Percentiles rank a stretch among this genome's conserved stretches.
Evolutionary conservation across 345 rosid genomes (phyloP).

Genomic region (Noccaea bulbosa): DNA sequence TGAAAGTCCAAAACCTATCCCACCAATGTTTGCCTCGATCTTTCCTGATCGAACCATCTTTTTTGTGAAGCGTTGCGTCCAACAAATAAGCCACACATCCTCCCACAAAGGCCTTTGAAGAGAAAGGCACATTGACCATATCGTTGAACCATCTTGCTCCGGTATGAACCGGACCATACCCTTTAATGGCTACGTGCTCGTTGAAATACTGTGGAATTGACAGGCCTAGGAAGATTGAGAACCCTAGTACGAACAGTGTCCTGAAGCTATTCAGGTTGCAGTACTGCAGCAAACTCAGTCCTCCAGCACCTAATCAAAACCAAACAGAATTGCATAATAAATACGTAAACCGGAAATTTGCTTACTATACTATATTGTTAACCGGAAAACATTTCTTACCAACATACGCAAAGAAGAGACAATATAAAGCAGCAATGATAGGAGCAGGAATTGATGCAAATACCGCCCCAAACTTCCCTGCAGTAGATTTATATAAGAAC

Average conservation of each 20-base stretch:
- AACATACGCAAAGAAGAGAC: slow-evolving; percentile 90
- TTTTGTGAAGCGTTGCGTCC: slow-evolving; percentile 71
- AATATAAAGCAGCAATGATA: slow-evolving; percentile 75
- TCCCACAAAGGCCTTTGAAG: slow-evolving; percentile 89
- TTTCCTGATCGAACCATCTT: slow-evolving; percentile 60
- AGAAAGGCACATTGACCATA: slow-evolving; percentile 84
- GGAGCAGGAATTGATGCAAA: slow-evolving; percentile 94
- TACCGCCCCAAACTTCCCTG: slow-evolving; percentile 96
- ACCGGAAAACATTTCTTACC: slow-evolving; percentile 55
- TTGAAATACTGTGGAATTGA: slow-evolving; percentile 94
- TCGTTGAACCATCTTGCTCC: slow-evolving; percentile 94
- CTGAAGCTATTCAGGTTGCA: slow-evolving; percentile 96
- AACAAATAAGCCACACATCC: slow-evolving; percentile 78
- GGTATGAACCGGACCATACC: slow-evolving; percentile 88
- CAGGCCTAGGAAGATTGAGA: slow-evolving; percentile 85
- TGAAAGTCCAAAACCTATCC: slow-evolving; percentile 76
- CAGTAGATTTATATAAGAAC: slow-evolving; percentile 12
- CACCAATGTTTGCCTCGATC: slow-evolving; percentile 98
- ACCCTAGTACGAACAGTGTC: slow-evolving; percentile 73
- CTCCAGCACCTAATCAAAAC: slow-evolving; percentile 71
- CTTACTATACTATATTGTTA: not conserved
- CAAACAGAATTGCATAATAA: not conserved
- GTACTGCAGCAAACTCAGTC: slow-evolving; percentile 86
- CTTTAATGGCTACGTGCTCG: slow-evolving; percentile 78
- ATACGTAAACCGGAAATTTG: not conserved